Base-by-base conservation (phyloP, 139 green algal species). In the Chlorella sorokiniana region DNA sequence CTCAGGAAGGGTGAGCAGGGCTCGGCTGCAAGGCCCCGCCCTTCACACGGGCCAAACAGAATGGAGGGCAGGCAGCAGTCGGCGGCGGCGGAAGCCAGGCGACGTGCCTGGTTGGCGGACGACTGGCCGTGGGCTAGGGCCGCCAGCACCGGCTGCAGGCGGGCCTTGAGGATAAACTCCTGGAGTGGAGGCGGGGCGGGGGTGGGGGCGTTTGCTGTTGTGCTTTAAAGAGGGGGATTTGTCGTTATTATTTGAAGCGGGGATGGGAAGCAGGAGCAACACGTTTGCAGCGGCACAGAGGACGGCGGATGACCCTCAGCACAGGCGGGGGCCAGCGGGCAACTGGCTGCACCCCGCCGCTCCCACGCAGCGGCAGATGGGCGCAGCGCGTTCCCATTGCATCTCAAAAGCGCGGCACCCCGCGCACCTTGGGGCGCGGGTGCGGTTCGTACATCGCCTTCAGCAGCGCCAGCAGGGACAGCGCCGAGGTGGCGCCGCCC, bases 371-470 rank as follows among this genome's bases (percentile, higher is more conserved):
- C 70, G 18, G 11, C 2, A n/a, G 38, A 27, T 45, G 20, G n/a
- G 3, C 51, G 33, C 42, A 7, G 4, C 14, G 8, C 42, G 10
- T 25, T 29, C 69, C 22, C 27, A 62, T 38, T 9, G 3, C 23
- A 35, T 3, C 5, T 27, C 7, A 14, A 41, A 22, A 45, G 70
- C 33, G 20, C 3, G 8, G 38, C 25, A 22, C 31, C 38, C 8
- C 3, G 22, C 52, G 14, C 37, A 81, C 82, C 88, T 96, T 96
- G 42, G 93, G 93, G 5, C 87, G 84, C 0, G 92, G 93, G 80
- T 94, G 89, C 64, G 91, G 87, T 88, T 95, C 87, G 73, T 96
- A 96, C 83, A 95, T 89, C 45, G 79, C 76, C 6, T 88, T 83
- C 71, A 95, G 84, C 80, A 93, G 85, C 62, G 91, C 86, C 52